Percentiles rank a stretch among this genome's conserved stretches.
These are phyloP conservation scores for Gossypium armourianum DNA, from an alignment of 441 rosid species.

Conservation along the genomic window DNA sequence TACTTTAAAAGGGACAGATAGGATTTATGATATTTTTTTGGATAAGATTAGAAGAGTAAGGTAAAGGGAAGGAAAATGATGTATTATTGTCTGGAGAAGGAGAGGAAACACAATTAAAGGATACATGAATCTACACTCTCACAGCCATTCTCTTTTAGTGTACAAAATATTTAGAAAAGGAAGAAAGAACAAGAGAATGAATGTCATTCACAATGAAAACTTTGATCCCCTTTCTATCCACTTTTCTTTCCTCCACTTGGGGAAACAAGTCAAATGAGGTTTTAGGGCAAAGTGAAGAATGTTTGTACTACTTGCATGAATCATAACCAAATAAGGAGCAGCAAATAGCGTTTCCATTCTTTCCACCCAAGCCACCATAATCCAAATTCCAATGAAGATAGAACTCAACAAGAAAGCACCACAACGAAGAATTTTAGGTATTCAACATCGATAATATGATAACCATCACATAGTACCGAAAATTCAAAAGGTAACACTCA, in stretches of 20 bases:
- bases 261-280: neutral
- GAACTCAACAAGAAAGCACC: neutral
- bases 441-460: neutral
- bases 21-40: neutral
- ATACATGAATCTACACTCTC: neutral
- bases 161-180: neutral
- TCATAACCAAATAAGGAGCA: neutral
- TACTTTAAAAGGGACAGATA: neutral
- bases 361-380: neutral
- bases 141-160: neutral
- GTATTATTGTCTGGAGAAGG: neutral
- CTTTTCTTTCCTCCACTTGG: neutral
- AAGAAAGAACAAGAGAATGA: neutral
- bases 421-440: neutral
- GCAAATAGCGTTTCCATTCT: neutral
- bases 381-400: neutral
- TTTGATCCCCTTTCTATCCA: neutral
- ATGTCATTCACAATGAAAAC: neutral
- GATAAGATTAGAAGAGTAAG: neutral
- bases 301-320: neutral
- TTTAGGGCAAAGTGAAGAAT: neutral
- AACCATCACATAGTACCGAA: constrained; percentile 1
- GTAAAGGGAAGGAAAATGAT: neutral
- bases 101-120: neutral
- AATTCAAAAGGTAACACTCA: neutral